Evolutionary conservation across 768 basidiomycete genomes (phyloP).

Genomic region (Suillus sp.): DNA sequence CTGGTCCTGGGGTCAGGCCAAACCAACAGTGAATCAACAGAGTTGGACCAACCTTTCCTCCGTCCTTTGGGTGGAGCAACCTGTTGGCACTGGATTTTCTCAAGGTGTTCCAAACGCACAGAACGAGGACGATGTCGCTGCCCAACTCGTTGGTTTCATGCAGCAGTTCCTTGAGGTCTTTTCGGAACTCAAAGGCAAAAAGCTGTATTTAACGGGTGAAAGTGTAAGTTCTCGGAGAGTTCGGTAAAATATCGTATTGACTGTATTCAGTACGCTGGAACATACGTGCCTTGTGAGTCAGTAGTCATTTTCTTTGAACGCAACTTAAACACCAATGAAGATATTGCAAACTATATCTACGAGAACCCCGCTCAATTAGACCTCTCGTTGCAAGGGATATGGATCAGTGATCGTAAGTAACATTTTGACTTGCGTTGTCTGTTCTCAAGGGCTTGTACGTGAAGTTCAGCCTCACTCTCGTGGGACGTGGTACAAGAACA

Average conservation of each 20-base stretch:
- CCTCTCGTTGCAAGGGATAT: slow-evolving; percentile 66
- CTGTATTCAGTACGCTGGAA: slow-evolving; percentile 66
- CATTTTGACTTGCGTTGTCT: not conserved
- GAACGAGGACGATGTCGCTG: slow-evolving; percentile 60
- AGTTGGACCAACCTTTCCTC: slow-evolving; percentile 84
- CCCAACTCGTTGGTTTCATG: slow-evolving; percentile 57
- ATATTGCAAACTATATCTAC: slow-evolving; percentile 77
- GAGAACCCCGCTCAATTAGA: slow-evolving; percentile 53
- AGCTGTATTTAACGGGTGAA: slow-evolving; percentile 70
- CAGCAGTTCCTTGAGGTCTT: slow-evolving; percentile 79
- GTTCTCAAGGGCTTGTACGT: not conserved
- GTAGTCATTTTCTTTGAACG: not conserved
- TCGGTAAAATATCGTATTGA: not conserved
- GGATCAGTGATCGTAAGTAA: slow-evolving; percentile 69
- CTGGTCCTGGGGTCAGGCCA: slow-evolving; percentile 65
- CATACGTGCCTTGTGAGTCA: slow-evolving; percentile 58
- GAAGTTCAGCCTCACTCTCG: slow-evolving; percentile 50
- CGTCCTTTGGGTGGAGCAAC: slow-evolving; percentile 75
- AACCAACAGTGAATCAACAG: slow-evolving; percentile 61
- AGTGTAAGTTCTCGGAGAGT: slow-evolving; percentile 52
- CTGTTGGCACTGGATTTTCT: slow-evolving; percentile 78
- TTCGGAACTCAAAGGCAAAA: slow-evolving; percentile 72
- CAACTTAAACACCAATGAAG: slow-evolving; percentile 34
- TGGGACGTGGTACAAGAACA: slow-evolving; percentile 66
- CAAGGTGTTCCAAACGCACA: slow-evolving; percentile 66